Conservation (phyloP, 2,329 filamentous ascomycete species). For the Thielaviopsis cerberus region DNA sequence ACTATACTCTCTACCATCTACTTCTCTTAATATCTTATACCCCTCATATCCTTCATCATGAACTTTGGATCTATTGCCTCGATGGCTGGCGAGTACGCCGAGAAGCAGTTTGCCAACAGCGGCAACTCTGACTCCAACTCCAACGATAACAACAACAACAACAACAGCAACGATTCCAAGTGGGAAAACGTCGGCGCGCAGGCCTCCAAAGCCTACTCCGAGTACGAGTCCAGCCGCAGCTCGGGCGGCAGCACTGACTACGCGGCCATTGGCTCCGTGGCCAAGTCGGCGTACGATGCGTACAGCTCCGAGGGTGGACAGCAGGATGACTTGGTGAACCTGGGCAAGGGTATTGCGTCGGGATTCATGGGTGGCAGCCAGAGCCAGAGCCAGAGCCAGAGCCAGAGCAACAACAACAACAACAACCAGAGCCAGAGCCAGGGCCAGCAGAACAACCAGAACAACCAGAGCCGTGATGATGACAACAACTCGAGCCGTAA, state of each 20-base stretch:
- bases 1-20: background rate
- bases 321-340: conserved; percentile 11
- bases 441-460: background rate
- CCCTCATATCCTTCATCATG: conserved; percentile 12
- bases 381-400: background rate
- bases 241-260: conserved; percentile 12
- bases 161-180: background rate
- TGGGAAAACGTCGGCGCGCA: conserved; percentile 11
- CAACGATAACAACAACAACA: conserved; percentile 2
- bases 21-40: background rate
- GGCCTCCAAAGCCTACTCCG: conserved; percentile 10
- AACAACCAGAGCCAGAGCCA: background rate
- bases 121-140: background rate
- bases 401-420: background rate
- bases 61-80: conserved; percentile 15
- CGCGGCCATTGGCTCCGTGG: conserved; percentile 12
- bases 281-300: conserved; percentile 17
- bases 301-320: conserved; percentile 15
- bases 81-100: conserved; percentile 14
- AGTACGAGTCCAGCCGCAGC: conserved; percentile 10
- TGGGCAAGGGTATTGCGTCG: conserved; percentile 11
- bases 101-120: conserved; percentile 7
- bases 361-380: conserved; percentile 4
- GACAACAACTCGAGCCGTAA: background rate
- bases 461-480: background rate